Evolutionary conservation across 306 rosid genomes (phyloP).

Genomic region (Dryas octopetala): DNA sequence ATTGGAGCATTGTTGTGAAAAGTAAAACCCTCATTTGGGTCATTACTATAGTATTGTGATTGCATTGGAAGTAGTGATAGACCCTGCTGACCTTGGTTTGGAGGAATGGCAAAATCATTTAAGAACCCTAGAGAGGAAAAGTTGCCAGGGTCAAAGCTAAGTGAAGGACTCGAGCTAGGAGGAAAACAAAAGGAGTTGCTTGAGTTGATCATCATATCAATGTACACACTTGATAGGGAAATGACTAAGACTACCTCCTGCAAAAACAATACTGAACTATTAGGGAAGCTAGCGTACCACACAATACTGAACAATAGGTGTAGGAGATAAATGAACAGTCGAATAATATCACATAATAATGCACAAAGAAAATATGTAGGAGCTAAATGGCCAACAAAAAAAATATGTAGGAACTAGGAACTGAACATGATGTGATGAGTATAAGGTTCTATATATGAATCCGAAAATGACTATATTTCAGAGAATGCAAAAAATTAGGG

Average conservation of each 20-base stretch:
- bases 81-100: background rate
- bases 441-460: too few relatives aligned
- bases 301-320: too few relatives aligned
- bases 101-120: background rate
- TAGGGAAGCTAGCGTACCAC: too few relatives aligned
- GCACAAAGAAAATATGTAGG: too few relatives aligned
- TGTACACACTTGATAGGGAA: too few relatives aligned
- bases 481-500: background rate
- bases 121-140: background rate
- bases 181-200: background rate
- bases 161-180: background rate
- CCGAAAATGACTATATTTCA: background rate
- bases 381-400: too few relatives aligned
- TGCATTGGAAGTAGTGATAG: background rate
- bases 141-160: background rate
- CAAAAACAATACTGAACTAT: background rate
- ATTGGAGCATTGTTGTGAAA: background rate
- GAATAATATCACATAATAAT: too few relatives aligned
- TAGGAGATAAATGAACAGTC: too few relatives aligned
- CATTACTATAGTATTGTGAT: background rate
- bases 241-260: background rate
- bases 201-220: background rate
- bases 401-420: background rate
- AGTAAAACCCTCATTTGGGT: background rate
- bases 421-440: background rate